Base-by-base conservation (phyloP, 2,329 filamentous ascomycete genomes). In the Colletotrichum sp. region DNA sequence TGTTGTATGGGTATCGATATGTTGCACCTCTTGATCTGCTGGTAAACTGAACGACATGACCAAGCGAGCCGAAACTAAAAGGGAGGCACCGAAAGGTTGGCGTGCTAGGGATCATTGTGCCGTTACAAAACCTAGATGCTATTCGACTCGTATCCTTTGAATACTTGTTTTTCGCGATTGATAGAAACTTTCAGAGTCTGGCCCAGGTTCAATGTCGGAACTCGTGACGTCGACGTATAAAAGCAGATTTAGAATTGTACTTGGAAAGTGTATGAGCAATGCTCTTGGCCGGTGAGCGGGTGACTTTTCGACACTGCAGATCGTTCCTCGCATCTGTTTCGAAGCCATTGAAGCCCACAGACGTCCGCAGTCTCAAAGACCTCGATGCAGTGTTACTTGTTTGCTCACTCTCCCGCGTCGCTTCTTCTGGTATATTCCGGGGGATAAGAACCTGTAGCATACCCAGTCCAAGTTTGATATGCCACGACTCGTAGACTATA, bases 201-300 rank as follows among this genome's bases (percentile, higher is more conserved):
- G 16, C 16, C 36, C 36, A 43, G 16, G 2, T 43, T 10, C 16
- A 43, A 18, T 43, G 0, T 18, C 2, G 16, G 8, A 43, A 5
- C 36, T 43, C 16, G 16, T 18, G 16, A 43, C 3, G 16, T 43
- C 36, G 16, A 18, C 2, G 16, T n/a, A n/a, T 43, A 10, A 43
- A 43, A 43, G 16, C 5, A 43, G 38, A 43, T 0, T 0, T 6
- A 43, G 38, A 18, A 43, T 43, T 10, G 38, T n/a, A n/a, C 18
- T 43, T n/a, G 18, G 0, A 43, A 43, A 6, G 8, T 43, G 38
- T 10, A 9, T 43, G 18, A n/a, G 38, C 8, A 43, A 43, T 38
- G 15, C 15, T 38, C 16, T 18, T 0, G 8, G 1, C 8, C 36
- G 36, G 36, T 1, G 7, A 18, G 0, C 16, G 0, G 36, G 1